Conservation (phyloP, 805 yeast species). For the Debaryomyces tyrocola region DNA sequence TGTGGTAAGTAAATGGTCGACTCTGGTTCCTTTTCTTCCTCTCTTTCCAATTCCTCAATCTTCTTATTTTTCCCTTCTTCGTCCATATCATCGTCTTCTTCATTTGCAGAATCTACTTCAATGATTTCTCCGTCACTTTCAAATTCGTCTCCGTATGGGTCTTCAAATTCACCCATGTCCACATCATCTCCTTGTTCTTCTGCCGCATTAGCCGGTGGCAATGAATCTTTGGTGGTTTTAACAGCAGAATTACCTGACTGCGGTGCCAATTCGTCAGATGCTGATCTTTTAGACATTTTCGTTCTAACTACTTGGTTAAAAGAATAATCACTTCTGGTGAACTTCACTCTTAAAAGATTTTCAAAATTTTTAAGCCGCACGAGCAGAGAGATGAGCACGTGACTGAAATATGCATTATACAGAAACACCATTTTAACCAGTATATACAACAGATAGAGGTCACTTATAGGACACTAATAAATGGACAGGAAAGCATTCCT, state of each 20-base stretch:
- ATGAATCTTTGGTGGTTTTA: conserved; percentile 37
- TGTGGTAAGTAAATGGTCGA: conserved; percentile 80
- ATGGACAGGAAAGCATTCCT: conserved; percentile 66
- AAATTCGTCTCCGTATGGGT: conserved; percentile 85
- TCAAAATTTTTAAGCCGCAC: conserved; percentile 2
- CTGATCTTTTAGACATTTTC: conserved; percentile 54
- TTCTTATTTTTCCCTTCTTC: conserved; percentile 27
- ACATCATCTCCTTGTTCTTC: conserved; percentile 39
- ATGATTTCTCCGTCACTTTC: conserved; percentile 90
- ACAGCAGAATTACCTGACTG: conserved; percentile 26
- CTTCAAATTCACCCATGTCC: conserved; percentile 84
- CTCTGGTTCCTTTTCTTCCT: conserved; percentile 30
- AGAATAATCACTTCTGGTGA: background rate
- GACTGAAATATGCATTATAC: background rate
- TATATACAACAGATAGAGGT: too few relatives aligned
- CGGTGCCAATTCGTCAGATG: conserved; percentile 29
- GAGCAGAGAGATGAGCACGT: background rate
- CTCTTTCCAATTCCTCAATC: conserved; percentile 36
- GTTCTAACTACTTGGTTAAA: background rate
- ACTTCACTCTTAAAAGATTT: background rate
- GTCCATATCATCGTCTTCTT: conserved; percentile 38
- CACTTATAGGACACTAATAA: background rate
- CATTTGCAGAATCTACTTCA: conserved; percentile 61
- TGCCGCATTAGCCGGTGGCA: conserved; percentile 36
- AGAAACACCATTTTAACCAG: too few relatives aligned